Conservation (phyloP, 495 filamentous ascomycete species). For the Xylaria bambusicola region DNA sequence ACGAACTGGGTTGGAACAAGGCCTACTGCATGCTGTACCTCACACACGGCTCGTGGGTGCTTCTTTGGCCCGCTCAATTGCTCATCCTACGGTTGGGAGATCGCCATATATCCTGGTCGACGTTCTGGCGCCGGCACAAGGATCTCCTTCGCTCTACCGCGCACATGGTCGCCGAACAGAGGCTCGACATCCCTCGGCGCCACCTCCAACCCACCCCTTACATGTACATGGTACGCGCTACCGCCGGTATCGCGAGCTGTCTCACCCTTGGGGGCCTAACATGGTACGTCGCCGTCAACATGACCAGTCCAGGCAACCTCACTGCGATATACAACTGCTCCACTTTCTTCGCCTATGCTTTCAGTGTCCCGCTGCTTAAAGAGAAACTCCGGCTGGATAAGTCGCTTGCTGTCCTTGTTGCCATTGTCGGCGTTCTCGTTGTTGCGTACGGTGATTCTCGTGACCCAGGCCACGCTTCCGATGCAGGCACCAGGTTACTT, state of each 20-base stretch:
- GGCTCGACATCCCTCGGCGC: conserved; percentile 54
- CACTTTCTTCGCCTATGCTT: conserved; percentile 97
- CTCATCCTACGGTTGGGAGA: conserved; percentile 72
- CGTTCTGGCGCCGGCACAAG: conserved; percentile 84
- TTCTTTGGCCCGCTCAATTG: conserved; percentile 86
- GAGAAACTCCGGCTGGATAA: conserved; percentile 82
- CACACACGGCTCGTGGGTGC: conserved; percentile 88
- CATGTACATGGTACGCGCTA: conserved; percentile 75
- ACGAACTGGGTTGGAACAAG: conserved; percentile 88
- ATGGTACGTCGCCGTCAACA: conserved; percentile 92
- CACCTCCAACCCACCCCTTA: conserved; percentile 48
- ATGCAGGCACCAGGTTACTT: conserved; percentile 58
- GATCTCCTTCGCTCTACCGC: conserved; percentile 74
- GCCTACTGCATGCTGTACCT: conserved; percentile 98
- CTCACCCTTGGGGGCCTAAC: conserved; percentile 89
- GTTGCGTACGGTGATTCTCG: conserved; percentile 81
- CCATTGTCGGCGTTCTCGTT: conserved; percentile 83
- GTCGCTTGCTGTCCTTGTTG: conserved; percentile 77
- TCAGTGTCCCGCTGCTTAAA: conserved; percentile 83
- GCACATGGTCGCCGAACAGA: conserved; percentile 78
- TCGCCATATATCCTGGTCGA: conserved; percentile 64
- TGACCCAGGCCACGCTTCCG: conserved; percentile 44
- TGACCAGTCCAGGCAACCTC: conserved; percentile 88
- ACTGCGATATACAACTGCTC: conserved; percentile 99
- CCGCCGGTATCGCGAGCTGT: conserved; percentile 77